phyloP scores from a whole-genome alignment of 2,329 filamentous ascomycete species.

The Trichophyton equinum region DNA sequence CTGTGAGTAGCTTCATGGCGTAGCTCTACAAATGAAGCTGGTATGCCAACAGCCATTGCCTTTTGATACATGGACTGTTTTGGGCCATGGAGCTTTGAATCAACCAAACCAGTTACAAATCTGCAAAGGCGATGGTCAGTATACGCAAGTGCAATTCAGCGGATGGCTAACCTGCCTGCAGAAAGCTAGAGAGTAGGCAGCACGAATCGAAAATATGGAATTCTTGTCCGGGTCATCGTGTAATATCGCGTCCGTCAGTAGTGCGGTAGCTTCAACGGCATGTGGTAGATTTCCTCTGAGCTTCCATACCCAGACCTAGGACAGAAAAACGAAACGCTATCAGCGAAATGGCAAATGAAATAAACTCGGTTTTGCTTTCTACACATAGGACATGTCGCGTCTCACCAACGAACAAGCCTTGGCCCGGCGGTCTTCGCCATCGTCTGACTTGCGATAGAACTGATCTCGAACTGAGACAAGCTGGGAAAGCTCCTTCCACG shows the following conservation, averaged over 20 bases:
- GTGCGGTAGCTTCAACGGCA: conserved; percentile 34
- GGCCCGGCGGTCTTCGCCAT: conserved; percentile 27
- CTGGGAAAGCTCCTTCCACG: conserved; percentile 30
- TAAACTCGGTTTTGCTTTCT: background rate
- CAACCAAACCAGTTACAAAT: conserved; percentile 35
- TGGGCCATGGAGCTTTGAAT: conserved; percentile 30
- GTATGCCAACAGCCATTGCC: conserved; percentile 30
- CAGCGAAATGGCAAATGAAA: background rate
- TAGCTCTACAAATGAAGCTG: conserved; percentile 70
- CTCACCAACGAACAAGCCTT: conserved; percentile 30
- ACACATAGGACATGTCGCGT: conserved; percentile 8
- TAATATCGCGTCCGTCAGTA: conserved; percentile 35
- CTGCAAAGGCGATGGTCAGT: conserved; percentile 15
- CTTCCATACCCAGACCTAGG: conserved; percentile 35
- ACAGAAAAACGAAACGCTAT: background rate
- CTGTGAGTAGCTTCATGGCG: conserved; percentile 86
- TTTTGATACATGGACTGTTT: conserved; percentile 36
- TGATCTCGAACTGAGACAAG: conserved; percentile 27
- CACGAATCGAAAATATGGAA: conserved; percentile 34
- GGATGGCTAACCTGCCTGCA: conserved; percentile 26
- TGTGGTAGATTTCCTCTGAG: conserved; percentile 34
- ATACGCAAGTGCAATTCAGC: background rate
- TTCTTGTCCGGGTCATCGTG: conserved; percentile 31
- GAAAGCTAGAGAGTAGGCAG: conserved; percentile 35
- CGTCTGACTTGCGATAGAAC: conserved; percentile 28